phyloP scores from a whole-genome alignment of 306 rosid genomes.

The Astragalus glycyphyllos region DNA sequence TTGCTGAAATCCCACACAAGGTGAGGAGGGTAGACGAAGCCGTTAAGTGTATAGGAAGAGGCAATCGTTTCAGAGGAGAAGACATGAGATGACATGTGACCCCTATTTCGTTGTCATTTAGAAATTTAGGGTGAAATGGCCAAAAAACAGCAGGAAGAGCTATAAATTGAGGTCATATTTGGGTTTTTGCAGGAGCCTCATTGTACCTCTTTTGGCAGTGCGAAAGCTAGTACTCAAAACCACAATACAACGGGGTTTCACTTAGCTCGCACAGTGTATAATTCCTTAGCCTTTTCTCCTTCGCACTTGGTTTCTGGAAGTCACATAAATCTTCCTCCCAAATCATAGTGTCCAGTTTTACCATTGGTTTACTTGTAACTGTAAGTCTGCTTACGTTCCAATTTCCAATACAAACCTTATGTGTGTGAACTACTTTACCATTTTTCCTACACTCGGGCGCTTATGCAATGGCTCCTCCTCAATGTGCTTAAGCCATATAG shows the following conservation, averaged over 20 bases:
- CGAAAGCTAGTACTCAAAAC: not conserved
- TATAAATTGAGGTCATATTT: conserved; percentile 8
- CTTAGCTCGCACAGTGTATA: not conserved
- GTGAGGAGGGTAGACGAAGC: conserved; percentile 12
- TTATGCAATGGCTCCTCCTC: too few relatives aligned
- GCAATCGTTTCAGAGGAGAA: not conserved
- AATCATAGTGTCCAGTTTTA: not conserved
- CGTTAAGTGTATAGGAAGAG: too few relatives aligned
- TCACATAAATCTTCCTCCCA: not conserved
- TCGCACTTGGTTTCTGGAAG: not conserved
- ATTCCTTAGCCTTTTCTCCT: not conserved
- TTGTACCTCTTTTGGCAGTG: not conserved
- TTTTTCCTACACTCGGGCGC: too few relatives aligned
- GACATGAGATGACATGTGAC: not conserved
- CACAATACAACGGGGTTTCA: not conserved
- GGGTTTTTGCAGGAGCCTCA: not conserved
- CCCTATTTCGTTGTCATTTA: not conserved
- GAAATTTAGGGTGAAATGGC: conserved; percentile 8
- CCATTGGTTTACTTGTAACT: not conserved
- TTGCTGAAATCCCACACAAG: not conserved
- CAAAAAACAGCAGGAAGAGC: not conserved
- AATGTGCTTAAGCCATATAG: too few relatives aligned
- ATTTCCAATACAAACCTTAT: too few relatives aligned
- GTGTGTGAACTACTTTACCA: too few relatives aligned
- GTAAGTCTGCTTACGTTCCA: not conserved